phyloP scores from a whole-genome alignment of 73 alveolate genomes.

The Urostyla sp. region DNA sequence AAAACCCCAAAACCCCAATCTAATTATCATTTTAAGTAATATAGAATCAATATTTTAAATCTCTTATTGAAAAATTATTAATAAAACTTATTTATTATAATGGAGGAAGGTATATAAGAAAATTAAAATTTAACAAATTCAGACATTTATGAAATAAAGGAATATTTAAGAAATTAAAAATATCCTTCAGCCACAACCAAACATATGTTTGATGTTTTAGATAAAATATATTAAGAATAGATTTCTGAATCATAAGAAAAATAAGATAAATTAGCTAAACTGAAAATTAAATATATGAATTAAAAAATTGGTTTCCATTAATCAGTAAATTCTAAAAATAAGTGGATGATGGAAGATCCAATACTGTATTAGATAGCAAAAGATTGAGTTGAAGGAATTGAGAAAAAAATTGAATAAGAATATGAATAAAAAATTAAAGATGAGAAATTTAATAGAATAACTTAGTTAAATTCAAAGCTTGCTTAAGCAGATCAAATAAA shows the following conservation, averaged over 20 bases:
- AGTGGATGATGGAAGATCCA: slow-evolving; percentile 29
- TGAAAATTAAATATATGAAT: neutral
- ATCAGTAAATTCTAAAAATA: slow-evolving; percentile 18
- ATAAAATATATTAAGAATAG: neutral
- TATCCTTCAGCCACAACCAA: too few relatives aligned
- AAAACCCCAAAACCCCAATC: too few relatives aligned
- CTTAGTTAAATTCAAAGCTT: neutral
- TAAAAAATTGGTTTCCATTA: slow-evolving; percentile 12
- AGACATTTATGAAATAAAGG: too few relatives aligned
- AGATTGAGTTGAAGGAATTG: slow-evolving; percentile 11
- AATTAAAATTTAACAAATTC: too few relatives aligned
- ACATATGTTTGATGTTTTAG: slow-evolving; percentile 42
- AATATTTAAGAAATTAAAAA: too few relatives aligned
- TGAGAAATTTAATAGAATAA: slow-evolving; percentile 9
- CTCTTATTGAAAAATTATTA: too few relatives aligned
- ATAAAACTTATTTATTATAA: too few relatives aligned
- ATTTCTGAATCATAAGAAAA: neutral
- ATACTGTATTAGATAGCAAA: slow-evolving; percentile 19
- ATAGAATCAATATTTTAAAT: too few relatives aligned
- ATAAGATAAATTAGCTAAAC: neutral
- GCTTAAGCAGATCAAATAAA: neutral
- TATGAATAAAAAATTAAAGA: neutral
- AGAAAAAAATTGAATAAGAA: neutral
- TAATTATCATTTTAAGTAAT: too few relatives aligned
- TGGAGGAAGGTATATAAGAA: too few relatives aligned